Evolutionary conservation across 148 eudicot species (phyloP), one percentile per base, ranked within the genome.

Genomic region (Fagopyrum esculentum): DNA sequence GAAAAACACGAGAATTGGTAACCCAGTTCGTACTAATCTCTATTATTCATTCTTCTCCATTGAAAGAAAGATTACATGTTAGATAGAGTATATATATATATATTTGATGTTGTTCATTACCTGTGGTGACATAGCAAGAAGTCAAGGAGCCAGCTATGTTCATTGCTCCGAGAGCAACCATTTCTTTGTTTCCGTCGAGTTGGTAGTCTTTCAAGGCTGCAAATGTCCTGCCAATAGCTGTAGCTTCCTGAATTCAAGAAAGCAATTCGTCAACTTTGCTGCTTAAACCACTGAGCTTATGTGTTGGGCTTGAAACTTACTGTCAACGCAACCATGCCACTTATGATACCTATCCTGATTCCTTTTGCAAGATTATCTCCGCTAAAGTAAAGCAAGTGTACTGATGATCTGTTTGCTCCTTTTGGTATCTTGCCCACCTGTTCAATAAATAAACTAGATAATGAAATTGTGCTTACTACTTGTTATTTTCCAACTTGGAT

Each of bases 181-280:
- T 93, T 82, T 93, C 98, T 84, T 86, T 88, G 89, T 93, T 93
- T 56, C 98, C 98, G 73, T 93, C 97, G 16, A 93, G 17, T 19
- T 87, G 81, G 77, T 93, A 93, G 82, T 91, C 97, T 72, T 91
- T 91, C 54, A 89, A 11, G 11, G 89, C 87, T 3, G 98, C 98
- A 77, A 93, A 93, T 63, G 97, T 89, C 80, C 98, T 86, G 47
- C 90, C 98, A 48, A 91, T 91, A 9, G 98, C 98, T 10, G 86
- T 74, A 2, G 97, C 94, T 91, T 93, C 98, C 98, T 93, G 75
- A 46, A 26, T 66, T 40, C 45, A 4, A 4, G 1, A 6, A 66
- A 2, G 6, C 6, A 22, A 22, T 0, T 22, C 26, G 10, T 29
- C 1, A 66, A 35, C 13, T 66, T 66, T 3, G 71, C 46, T 29